Percentiles rank a stretch among this genome's conserved stretches.
Evolutionary conservation across 108 stramenopile genomes (phyloP).

Genomic region (Conticribra weissflogii): DNA sequence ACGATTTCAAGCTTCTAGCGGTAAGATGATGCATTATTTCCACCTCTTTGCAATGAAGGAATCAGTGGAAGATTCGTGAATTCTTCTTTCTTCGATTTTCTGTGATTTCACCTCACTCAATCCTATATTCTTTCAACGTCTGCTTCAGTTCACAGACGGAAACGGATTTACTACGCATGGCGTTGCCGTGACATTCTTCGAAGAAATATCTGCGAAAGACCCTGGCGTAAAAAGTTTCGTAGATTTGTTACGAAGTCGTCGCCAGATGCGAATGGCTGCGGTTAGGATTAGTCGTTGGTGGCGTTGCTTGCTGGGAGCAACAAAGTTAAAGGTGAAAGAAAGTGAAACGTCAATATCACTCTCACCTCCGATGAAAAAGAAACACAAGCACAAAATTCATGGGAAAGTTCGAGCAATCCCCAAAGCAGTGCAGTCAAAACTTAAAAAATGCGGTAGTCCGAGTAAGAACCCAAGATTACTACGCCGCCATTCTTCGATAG

Average conservation of each 20-base stretch:
- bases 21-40: not conserved
- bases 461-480: too few species aligned
- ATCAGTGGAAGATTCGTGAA: not conserved
- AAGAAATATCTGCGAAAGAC: not conserved
- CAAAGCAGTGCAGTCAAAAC: too few species aligned
- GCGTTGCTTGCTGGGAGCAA: too few species aligned
- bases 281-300: not conserved
- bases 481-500: too few species aligned
- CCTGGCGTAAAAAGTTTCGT: not conserved
- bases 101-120: not conserved
- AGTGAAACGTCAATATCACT: too few species aligned
- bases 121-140: not conserved
- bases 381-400: too few species aligned
- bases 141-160: constrained; percentile 20
- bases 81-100: not conserved
- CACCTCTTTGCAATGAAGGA: not conserved
- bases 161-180: constrained; percentile 3
- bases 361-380: too few species aligned
- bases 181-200: constrained; percentile 17
- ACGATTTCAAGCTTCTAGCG: constrained; percentile 9
- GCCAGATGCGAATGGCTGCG: not conserved
- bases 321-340: too few species aligned
- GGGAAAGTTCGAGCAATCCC: too few species aligned
- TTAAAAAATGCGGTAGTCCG: too few species aligned
- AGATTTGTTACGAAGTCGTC: not conserved